These are phyloP conservation scores for Annulohypoxylon stygium DNA, from an alignment of 495 filamentous ascomycete species.

Conservation along the genomic window DNA sequence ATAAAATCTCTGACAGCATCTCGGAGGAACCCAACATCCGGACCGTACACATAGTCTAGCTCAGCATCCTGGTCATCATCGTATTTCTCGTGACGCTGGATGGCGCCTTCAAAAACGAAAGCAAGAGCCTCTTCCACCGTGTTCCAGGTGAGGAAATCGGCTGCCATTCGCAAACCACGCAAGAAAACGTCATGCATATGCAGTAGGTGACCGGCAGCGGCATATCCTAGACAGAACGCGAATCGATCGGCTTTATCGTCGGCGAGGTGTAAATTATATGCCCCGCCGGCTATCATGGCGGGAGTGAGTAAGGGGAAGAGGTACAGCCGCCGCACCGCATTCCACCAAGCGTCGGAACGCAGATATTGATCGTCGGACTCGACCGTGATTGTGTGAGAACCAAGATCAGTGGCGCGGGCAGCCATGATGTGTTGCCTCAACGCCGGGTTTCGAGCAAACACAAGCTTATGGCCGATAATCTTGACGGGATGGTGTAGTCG, in stretches of 20 bases:
- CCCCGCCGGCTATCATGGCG: conserved; percentile 30
- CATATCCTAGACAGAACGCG: conserved; percentile 64
- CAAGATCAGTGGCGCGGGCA: conserved; percentile 45
- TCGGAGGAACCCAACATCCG: conserved; percentile 51
- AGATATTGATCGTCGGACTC: conserved; percentile 63
- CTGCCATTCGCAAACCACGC: conserved; percentile 62
- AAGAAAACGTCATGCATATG: conserved; percentile 58
- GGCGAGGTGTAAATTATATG: conserved; percentile 42
- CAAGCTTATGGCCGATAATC: conserved; percentile 64
- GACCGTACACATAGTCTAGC: conserved; percentile 51
- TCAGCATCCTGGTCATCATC: conserved; percentile 45
- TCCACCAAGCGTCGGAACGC: conserved; percentile 62
- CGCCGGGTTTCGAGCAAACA: conserved; percentile 64
- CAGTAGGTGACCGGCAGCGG: conserved; percentile 65
- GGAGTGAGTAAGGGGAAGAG: conserved; percentile 57
- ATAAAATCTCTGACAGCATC: conserved; percentile 59
- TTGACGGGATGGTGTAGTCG: conserved; percentile 53
- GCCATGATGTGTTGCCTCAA: conserved; percentile 54
- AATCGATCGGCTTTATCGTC: conserved; percentile 57
- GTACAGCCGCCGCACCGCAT: conserved; percentile 64
- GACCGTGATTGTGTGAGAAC: conserved; percentile 56
- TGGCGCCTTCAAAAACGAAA: conserved; percentile 50
- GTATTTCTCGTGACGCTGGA: conserved; percentile 44
- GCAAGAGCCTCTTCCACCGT: conserved; percentile 65
- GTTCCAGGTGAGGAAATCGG: conserved; percentile 63